Evolutionary conservation across 2,329 filamentous ascomycete genomes (phyloP), one percentile per base, ranked within the genome.

Genomic region (Botrytis medusae): DNA sequence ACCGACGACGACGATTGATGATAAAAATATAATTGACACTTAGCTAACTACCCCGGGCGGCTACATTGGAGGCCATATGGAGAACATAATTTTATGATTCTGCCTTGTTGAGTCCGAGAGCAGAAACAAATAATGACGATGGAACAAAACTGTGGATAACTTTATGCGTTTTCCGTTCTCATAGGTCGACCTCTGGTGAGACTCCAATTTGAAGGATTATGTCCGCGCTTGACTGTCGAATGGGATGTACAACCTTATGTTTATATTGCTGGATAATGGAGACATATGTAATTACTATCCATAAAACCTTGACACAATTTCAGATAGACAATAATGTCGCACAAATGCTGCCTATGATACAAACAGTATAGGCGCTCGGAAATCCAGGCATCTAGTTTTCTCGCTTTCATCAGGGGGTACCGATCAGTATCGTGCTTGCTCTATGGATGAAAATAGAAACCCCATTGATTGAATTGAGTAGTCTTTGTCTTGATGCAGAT

Each of bases 161-260:
- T 65, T 40, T 32, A 65, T 72, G 46, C n/a, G n/a, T 37, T 59
- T 14, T 37, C 46, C 46, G 2, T 18, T 46, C 25, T 72, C 4
- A 72, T 67, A 67, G 60, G 60, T 57, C 29, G 46, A 44, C 42
- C 40, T 40, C 32, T 63, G 32, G 54, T 71, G 60, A 34, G 69
- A 71, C 44, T 18, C 57, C 25, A 51, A 51, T 54, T 51, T 42
- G 60, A 71, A 71, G 69, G 68, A 70, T 32, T 59, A 20, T 29
- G 25, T 65, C 60, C 60, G 69, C 60, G 69, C 69, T 72, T 72
- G 34, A 34, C 57, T 40, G 34, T 57, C 69, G 40, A 71, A 71
- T 65, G 40, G 46, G 12, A 71, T 57, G 16, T 34, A 37, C 37
- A 51, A n/a, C 20, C 46, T 25, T 64, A 34, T 18, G 46, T 59